Evolutionary conservation across 2,329 filamentous ascomycete genomes (phyloP).

Genomic region (Paradendryphiella salina): DNA sequence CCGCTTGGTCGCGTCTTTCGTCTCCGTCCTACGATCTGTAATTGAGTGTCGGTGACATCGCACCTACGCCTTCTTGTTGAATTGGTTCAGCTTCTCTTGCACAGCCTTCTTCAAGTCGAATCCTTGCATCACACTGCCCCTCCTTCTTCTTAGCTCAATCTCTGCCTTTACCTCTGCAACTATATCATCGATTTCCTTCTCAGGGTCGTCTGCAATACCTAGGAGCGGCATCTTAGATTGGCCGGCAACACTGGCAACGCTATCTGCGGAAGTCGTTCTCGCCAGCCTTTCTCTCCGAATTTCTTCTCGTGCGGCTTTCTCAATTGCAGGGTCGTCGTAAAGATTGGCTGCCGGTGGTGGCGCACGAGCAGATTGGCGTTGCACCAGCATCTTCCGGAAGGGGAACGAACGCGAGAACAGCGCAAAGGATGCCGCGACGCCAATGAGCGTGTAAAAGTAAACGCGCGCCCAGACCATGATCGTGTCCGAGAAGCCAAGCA

Average conservation of each 20-base stretch:
- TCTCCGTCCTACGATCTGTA: neutral
- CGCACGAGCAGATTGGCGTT: slow-evolving; percentile 33
- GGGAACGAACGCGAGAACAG: slow-evolving; percentile 85
- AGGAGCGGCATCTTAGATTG: slow-evolving; percentile 63
- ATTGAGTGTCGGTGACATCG: neutral
- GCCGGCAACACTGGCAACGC: slow-evolving; percentile 45
- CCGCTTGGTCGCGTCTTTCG: neutral
- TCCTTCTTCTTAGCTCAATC: slow-evolving; percentile 63
- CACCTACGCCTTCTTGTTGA: slow-evolving; percentile 28
- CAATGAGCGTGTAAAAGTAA: slow-evolving; percentile 82
- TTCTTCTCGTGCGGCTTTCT: slow-evolving; percentile 42
- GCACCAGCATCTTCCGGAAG: slow-evolving; percentile 49
- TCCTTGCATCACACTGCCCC: slow-evolving; percentile 46
- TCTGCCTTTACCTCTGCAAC: slow-evolving; percentile 74
- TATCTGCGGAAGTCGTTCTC: slow-evolving; percentile 61
- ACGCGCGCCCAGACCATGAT: slow-evolving; percentile 79
- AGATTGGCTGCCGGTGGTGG: slow-evolving; percentile 22
- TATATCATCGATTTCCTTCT: slow-evolving; percentile 75
- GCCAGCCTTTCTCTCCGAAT: slow-evolving; percentile 46
- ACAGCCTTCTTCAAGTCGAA: slow-evolving; percentile 45
- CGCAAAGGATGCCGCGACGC: slow-evolving; percentile 64
- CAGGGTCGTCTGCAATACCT: slow-evolving; percentile 77
- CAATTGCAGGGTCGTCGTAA: slow-evolving; percentile 33
- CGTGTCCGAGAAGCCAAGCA: slow-evolving; percentile 73
- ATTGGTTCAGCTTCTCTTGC: slow-evolving; percentile 43